phyloP scores from a whole-genome alignment of 192 early-diverging fungal species.

The Backusella westeae region DNA sequence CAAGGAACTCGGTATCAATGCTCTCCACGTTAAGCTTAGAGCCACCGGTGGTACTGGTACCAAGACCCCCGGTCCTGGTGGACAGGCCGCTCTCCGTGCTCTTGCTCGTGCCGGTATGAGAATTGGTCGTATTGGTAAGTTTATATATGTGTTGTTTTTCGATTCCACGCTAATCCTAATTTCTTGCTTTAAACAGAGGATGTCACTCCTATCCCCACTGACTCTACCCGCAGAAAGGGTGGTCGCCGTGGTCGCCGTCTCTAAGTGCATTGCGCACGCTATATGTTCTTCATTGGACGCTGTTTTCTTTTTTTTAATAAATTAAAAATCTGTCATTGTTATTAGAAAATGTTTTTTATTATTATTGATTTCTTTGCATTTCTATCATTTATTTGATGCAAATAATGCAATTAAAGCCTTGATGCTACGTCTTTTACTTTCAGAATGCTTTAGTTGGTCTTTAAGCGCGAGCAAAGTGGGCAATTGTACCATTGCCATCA shows the following conservation, averaged over 20 bases:
- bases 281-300: neutral
- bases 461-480: too few species aligned
- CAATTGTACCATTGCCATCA: too few species aligned
- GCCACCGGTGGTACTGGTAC: conserved; percentile 98
- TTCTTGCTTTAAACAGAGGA: conserved; percentile 67
- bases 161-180: conserved; percentile 13
- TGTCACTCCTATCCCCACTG: conserved; percentile 97
- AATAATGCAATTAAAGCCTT: too few species aligned
- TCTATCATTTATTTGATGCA: neutral
- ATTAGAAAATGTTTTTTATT: neutral
- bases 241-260: conserved; percentile 99
- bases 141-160: conserved; percentile 9
- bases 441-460: too few species aligned
- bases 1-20: conserved; percentile 99
- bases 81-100: conserved; percentile 96
- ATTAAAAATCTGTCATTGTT: neutral
- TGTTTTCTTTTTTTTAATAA: conserved; percentile 2
- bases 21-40: conserved; percentile 99
- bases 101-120: conserved; percentile 98
- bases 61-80: conserved; percentile 98
- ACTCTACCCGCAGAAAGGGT: conserved; percentile 97
- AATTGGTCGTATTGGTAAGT: conserved; percentile 94
- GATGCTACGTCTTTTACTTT: too few species aligned
- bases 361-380: neutral
- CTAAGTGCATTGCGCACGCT: conserved; percentile 41